Base-by-base conservation (phyloP, 345 rosid genomes). In the Rubroshorea leprosula region DNA sequence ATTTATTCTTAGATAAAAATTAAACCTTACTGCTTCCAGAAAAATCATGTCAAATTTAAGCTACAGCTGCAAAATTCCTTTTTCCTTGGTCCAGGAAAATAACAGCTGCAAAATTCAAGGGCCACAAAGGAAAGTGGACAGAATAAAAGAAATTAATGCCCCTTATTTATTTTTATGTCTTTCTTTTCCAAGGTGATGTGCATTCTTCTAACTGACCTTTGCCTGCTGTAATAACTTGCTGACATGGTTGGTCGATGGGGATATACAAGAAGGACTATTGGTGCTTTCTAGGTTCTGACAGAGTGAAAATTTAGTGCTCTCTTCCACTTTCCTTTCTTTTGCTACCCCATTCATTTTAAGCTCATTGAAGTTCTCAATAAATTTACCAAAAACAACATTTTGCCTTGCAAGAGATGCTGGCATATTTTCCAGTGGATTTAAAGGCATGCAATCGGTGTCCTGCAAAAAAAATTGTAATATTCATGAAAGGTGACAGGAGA, bases 381-480 rank as follows among this genome's bases (percentile, higher is more conserved):
- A 73, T 75, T 72, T 74, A 60, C 68, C 67, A 43, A 72, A 67
- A 65, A 64, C 55, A 62, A 65, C 53, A 75, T 54, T 72, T 44
- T 72, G 82, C 62, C 72, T 77, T 35, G 62, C 72, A 61, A 87
- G 80, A 67, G 95, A 82, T 64, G 87, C 81, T 29, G 91, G 95
- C 82, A 84, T 65, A 63, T 82, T 87, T 71, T 84, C 91, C 65
- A 63, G 31, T 4, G 75, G 83, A 74, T 82, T 80, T 66, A 69
- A 66, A 48, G 95, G 91, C 95, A 87, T 84, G 81, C 91, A 87
- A 72, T 87, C 83, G 57, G 76, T 76, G 74, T 87, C 95, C 95
- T 87, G 76, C 76, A 78, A 68, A 53, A 73, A 58, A 67, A 60
- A 49, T 44, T n/a, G n/a, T n/a, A n/a, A 53, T 44, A 57, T 23